phyloP scores from a whole-genome alignment of 208 protist genomes.

The Acanthamoeba castellanii region DNA sequence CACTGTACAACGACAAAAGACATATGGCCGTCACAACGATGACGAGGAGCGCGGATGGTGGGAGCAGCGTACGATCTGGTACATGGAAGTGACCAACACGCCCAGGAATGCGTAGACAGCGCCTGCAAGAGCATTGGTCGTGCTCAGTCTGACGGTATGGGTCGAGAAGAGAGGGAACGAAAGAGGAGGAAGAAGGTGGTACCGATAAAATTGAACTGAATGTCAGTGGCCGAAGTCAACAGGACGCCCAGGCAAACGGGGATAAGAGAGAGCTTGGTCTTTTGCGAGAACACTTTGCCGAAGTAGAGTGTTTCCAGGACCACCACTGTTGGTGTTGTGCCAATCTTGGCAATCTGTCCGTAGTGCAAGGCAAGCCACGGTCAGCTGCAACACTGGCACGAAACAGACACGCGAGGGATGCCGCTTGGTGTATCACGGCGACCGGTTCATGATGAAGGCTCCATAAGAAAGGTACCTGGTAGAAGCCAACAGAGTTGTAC shows the following conservation, averaged over 20 bases:
- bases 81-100: slow-evolving; percentile 91
- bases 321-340: slow-evolving; percentile 69
- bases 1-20: slow-evolving; percentile 80
- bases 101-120: slow-evolving; percentile 87
- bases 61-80: slow-evolving; percentile 89
- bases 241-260: slow-evolving; percentile 91
- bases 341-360: slow-evolving; percentile 82
- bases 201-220: slow-evolving; percentile 89
- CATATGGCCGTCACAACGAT: neutral
- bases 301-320: slow-evolving; percentile 70
- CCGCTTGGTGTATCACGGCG: neutral
- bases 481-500: slow-evolving; percentile 94
- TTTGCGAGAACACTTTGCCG: slow-evolving; percentile 74
- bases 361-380: neutral
- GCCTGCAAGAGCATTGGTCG: neutral
- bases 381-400: neutral
- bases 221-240: slow-evolving; percentile 90
- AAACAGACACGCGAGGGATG: neutral
- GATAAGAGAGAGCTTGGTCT: slow-evolving; percentile 88
- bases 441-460: neutral
- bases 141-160: neutral
- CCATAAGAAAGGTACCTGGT: slow-evolving; percentile 86
- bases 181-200: neutral
- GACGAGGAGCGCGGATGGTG: neutral
- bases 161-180: neutral